Base-by-base conservation (phyloP, 2,329 filamentous ascomycete genomes). In the Trichoderma aggressivum region DNA sequence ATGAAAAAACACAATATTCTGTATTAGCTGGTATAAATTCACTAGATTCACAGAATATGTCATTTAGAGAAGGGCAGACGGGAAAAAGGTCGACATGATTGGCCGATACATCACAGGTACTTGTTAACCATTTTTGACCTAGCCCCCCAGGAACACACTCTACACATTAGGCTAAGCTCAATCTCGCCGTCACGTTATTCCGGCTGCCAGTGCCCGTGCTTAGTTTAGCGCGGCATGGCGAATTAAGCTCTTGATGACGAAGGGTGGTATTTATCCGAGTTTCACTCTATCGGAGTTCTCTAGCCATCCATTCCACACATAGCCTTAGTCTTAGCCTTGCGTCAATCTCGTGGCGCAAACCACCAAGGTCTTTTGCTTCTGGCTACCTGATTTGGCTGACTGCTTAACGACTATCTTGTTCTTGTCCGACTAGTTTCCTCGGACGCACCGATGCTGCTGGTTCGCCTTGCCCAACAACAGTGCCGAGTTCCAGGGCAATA, bases 391-490 rank as follows among this genome's bases (percentile, higher is more conserved):
- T 32, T 58, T 65, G 71, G 59, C 71, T 71, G 30, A 59, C 30
- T 32, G 12, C 53, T 53, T 43, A 34, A 53, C 53, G n/a, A 32
- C 26, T 5, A 10, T 58, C 21, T 7, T 18, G 18, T 30, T 70
- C 73, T 73, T 69, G 72, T 73, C 72, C 74, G 75, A 76, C 72
- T 75, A 75, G 74, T 76, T 71, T 73, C 71, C 74, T 74, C 75
- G 79, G 76, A 79, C 75, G 80, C 77, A 80, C 80, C 78, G 79
- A 82, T 82, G 81, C 81, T 79, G 81, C 80, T 79, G 77, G 77
- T 79, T 78, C 77, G 79, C 76, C 76, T 79, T 75, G 78, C 77
- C 74, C 78, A 75, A 75, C 76, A 76, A 76, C 77, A 78, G 74
- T 76, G 78, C 75, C 76, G 77, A 74, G 78, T 79, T 72, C 75